Conservation (phyloP, 352 stramenopile species). For the Paralagenidium karlingii region DNA sequence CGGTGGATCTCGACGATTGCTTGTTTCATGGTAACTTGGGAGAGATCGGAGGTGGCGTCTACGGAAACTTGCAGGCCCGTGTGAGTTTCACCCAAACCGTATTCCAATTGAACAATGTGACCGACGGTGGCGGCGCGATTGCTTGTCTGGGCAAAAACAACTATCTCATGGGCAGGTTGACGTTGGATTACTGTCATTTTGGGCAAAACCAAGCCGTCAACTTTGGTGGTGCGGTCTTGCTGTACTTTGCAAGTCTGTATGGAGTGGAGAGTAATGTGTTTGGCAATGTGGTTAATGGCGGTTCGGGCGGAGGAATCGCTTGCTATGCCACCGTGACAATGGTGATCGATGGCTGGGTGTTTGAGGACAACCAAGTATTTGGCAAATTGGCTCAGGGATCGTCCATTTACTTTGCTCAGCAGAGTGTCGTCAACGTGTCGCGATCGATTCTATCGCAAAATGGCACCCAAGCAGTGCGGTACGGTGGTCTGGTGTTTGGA, state of each 20-base stretch:
- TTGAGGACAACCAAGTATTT: background rate
- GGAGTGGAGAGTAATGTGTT: conserved; percentile 9
- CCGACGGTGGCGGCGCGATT: conserved; percentile 8
- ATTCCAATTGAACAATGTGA: too few species aligned
- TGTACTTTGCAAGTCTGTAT: conserved; percentile 13
- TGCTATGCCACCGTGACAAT: background rate
- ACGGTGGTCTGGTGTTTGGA: background rate
- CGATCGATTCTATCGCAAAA: too few species aligned
- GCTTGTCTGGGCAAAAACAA: conserved; percentile 5
- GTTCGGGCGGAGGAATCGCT: conserved; percentile 16
- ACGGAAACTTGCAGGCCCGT: too few species aligned
- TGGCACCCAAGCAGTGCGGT: background rate
- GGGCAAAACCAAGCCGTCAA: conserved; percentile 11
- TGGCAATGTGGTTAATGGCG: conserved; percentile 7
- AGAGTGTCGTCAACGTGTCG: too few species aligned
- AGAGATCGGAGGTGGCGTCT: too few species aligned
- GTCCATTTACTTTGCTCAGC: too few species aligned
- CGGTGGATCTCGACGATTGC: too few species aligned
- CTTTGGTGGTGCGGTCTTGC: conserved; percentile 13
- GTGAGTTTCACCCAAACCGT: too few species aligned
- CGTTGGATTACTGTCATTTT: conserved; percentile 10
- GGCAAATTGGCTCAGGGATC: too few species aligned
- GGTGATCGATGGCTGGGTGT: background rate
- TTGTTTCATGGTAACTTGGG: too few species aligned
- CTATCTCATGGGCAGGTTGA: conserved; percentile 4